Evolutionary conservation across 371 early-diverging fungal genomes (phyloP).

Genomic region (Mortierella sp.): DNA sequence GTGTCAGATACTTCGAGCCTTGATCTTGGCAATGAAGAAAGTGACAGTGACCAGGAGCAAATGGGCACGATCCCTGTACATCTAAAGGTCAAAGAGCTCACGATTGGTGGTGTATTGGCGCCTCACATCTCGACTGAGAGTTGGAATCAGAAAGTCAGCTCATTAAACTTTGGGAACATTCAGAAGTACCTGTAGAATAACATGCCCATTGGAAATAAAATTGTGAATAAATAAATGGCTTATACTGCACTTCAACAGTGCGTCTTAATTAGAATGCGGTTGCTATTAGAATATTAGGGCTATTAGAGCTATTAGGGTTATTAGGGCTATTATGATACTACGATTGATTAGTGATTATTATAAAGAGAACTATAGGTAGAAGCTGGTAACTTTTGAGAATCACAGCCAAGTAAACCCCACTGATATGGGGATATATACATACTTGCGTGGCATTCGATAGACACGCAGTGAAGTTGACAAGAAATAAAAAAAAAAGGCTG

Average conservation of each 20-base stretch:
- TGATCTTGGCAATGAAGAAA: neutral
- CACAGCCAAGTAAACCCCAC: no score
- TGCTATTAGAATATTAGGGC: no score
- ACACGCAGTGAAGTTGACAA: no score
- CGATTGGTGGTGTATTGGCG: constrained; percentile 24
- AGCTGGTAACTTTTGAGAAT: neutral
- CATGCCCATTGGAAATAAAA: neutral
- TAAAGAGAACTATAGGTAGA: neutral
- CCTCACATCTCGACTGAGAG: constrained; percentile 1
- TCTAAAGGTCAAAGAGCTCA: constrained; percentile 20
- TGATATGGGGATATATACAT: neutral
- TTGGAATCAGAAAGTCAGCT: constrained; percentile 13
- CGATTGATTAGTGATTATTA: neutral
- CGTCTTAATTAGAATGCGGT: no score
- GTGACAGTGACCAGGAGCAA: neutral
- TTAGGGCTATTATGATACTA: neutral
- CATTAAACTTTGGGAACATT: constrained; percentile 37
- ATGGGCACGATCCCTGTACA: constrained; percentile 36
- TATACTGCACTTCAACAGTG: no score
- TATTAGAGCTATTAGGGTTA: neutral
- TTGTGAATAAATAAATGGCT: neutral
- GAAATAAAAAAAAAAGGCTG: no score
- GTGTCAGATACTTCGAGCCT: neutral
- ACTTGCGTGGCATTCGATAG: neutral
- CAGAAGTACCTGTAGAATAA: neutral